Evolutionary conservation across 768 basidiomycete species (phyloP).

Genomic region (Termitomyces sp.): DNA sequence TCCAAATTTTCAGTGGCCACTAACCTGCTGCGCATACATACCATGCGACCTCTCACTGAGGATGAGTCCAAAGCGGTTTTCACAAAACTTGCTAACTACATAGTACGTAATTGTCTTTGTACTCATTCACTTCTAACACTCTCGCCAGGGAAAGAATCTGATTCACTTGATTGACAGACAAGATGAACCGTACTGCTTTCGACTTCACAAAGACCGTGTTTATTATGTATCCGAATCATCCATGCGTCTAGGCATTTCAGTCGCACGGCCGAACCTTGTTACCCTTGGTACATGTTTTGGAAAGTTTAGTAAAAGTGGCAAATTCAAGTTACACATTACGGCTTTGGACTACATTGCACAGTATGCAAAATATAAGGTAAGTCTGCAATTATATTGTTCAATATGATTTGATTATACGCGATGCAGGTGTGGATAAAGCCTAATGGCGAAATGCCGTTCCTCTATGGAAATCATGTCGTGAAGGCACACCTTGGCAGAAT

Average conservation of each 20-base stretch:
- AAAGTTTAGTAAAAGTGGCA: conserved; percentile 95
- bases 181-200: conserved; percentile 95
- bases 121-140: not conserved
- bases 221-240: conserved; percentile 96
- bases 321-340: conserved; percentile 97
- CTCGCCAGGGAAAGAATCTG: conserved; percentile 84
- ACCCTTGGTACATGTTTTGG: conserved; percentile 96
- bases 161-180: conserved; percentile 92
- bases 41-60: conserved; percentile 93
- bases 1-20: conserved; percentile 8
- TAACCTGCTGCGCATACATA: conserved; percentile 6
- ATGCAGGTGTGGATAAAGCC: conserved; percentile 96
- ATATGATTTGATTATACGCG: not conserved
- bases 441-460: conserved; percentile 98
- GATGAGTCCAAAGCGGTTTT: conserved; percentile 97
- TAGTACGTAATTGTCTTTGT: conserved; percentile 47
- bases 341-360: conserved; percentile 90
- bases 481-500: conserved; percentile 99
- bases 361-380: conserved; percentile 96
- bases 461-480: conserved; percentile 97
- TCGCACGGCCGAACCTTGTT: conserved; percentile 89
- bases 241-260: conserved; percentile 88
- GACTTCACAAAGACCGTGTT: conserved; percentile 90
- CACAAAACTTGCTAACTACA: conserved; percentile 95
- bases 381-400: conserved; percentile 3